Conservation (phyloP, 495 filamentous ascomycete species). For the Lasiosphaeriaceae sp. region DNA sequence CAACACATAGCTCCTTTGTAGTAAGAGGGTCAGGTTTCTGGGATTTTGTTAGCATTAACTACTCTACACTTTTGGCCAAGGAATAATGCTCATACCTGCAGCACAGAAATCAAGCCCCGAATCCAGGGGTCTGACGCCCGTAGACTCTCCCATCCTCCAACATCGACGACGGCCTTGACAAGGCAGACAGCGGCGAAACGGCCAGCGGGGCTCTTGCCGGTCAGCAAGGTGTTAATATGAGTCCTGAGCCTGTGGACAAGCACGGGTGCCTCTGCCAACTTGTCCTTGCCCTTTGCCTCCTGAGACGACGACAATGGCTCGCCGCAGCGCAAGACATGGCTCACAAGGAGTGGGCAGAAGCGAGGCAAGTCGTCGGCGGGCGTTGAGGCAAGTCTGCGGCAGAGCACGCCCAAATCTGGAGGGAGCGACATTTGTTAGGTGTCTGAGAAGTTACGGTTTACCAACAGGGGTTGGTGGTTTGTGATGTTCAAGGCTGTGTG, state of each 20-base stretch:
- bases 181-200: slow-evolving; percentile 74
- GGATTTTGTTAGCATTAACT: slow-evolving; percentile 11
- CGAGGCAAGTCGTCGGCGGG: slow-evolving; percentile 60
- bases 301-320: slow-evolving; percentile 52
- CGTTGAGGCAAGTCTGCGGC: slow-evolving; percentile 61
- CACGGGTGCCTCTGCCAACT: slow-evolving; percentile 55
- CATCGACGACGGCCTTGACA: slow-evolving; percentile 75
- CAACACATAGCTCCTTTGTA: slow-evolving; percentile 67
- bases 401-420: slow-evolving; percentile 60
- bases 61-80: too few relatives aligned
- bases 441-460: background rate
- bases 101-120: slow-evolving; percentile 61
- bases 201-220: slow-evolving; percentile 64
- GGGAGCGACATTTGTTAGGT: slow-evolving; percentile 24
- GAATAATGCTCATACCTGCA: slow-evolving; percentile 54
- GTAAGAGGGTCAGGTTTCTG: slow-evolving; percentile 73
- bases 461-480: background rate
- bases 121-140: slow-evolving; percentile 69
- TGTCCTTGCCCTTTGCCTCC: slow-evolving; percentile 38
- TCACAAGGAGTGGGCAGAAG: slow-evolving; percentile 57
- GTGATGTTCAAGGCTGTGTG: background rate
- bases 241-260: slow-evolving; percentile 77
- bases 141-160: slow-evolving; percentile 74
- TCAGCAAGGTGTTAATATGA: slow-evolving; percentile 68
- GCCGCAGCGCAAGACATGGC: slow-evolving; percentile 57